phyloP scores from a whole-genome alignment of 768 basidiomycete species.

The Cystofilobasidium capitatum region DNA sequence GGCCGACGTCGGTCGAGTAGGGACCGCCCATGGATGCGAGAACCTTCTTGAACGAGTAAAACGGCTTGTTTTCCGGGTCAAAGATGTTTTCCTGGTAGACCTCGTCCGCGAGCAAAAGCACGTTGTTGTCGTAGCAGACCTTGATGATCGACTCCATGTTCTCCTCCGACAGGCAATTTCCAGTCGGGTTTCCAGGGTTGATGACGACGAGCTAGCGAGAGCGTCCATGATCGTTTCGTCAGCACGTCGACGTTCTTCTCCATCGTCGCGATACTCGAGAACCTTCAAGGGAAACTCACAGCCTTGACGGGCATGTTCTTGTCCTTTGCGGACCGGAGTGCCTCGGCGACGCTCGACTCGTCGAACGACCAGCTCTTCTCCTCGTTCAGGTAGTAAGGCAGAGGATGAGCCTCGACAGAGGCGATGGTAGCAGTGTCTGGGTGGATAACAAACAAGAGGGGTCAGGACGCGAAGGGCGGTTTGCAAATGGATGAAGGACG shows the following conservation, averaged over 20 bases:
- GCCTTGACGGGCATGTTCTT: slow-evolving; percentile 63
- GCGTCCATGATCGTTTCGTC: background rate
- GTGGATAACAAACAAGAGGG: background rate
- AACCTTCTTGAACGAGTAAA: slow-evolving; percentile 89
- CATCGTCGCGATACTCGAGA: background rate
- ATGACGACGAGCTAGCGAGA: slow-evolving; percentile 64
- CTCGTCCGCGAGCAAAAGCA: slow-evolving; percentile 91
- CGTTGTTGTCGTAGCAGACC: slow-evolving; percentile 70
- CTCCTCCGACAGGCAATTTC: slow-evolving; percentile 60
- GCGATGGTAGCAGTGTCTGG: slow-evolving; percentile 79
- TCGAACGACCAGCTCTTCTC: slow-evolving; percentile 72
- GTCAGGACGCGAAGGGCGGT: background rate
- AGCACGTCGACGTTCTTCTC: background rate
- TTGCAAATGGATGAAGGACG: background rate
- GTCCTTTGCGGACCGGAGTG: slow-evolving; percentile 55
- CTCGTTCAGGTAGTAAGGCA: slow-evolving; percentile 87
- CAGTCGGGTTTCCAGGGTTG: slow-evolving; percentile 98
- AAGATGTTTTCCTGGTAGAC: slow-evolving; percentile 97
- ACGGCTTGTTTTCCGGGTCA: slow-evolving; percentile 52
- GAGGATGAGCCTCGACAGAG: slow-evolving; percentile 62
- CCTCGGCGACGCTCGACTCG: slow-evolving; percentile 53
- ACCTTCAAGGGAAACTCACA: slow-evolving; percentile 5
- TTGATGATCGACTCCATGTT: slow-evolving; percentile 69
- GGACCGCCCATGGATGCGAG: slow-evolving; percentile 58
- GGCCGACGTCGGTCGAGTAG: slow-evolving; percentile 43